Evolutionary conservation across 768 basidiomycete species (phyloP).

Genomic region (Naganishia randhawae): DNA sequence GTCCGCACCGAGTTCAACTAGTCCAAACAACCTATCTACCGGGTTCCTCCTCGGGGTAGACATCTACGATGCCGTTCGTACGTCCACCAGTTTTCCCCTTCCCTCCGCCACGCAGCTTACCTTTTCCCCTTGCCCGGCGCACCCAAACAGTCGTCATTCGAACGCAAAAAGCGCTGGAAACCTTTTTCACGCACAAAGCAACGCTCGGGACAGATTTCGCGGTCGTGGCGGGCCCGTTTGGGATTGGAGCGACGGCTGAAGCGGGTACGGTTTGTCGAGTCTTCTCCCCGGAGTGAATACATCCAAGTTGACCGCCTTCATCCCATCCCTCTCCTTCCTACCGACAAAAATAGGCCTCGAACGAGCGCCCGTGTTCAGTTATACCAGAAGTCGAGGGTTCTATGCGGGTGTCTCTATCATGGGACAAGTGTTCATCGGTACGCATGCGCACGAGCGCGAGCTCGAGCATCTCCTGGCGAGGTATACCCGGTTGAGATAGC

Average conservation of each 20-base stretch:
- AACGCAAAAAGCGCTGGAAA: constrained; percentile 45
- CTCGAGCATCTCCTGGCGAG: no score
- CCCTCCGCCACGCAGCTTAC: background rate
- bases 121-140: background rate
- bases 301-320: background rate
- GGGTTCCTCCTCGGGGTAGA: constrained; percentile 51
- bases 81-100: background rate
- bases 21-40: constrained; percentile 48
- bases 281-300: no score
- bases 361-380: constrained; percentile 47
- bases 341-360: constrained; percentile 31
- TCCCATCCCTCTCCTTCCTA: background rate
- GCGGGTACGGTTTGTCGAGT: constrained; percentile 35
- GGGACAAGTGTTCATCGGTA: constrained; percentile 48
- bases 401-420: constrained; percentile 50
- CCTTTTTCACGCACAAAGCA: constrained; percentile 48
- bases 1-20: constrained; percentile 47
- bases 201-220: constrained; percentile 47
- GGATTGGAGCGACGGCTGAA: constrained; percentile 49
- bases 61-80: constrained; percentile 48
- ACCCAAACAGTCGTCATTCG: constrained; percentile 40
- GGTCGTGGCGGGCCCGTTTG: constrained; percentile 49
- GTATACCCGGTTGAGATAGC: background rate
- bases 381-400: constrained; percentile 45
- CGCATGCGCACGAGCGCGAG: background rate